Evolutionary conservation across 108 stramenopile genomes (phyloP), one percentile per base, ranked within the genome.

Genomic region (Phaeodactylum tricornutum): DNA sequence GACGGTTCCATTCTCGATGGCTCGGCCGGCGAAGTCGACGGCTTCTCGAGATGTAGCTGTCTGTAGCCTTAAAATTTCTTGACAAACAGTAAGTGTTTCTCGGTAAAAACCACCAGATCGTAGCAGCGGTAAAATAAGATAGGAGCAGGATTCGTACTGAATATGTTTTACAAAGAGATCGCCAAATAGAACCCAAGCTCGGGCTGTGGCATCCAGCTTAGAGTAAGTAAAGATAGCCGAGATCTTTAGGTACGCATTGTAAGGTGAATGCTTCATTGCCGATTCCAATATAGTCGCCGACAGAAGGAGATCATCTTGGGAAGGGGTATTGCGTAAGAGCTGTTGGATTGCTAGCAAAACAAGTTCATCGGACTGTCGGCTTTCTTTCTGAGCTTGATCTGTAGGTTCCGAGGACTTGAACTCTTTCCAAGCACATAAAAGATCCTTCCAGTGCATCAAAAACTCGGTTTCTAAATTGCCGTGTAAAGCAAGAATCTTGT

Each of bases 221-320:
- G 49, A 54, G 39, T 76, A 81, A 0, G 81, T 64, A n/a, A 59
- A 48, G 11, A 84, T 69, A 0, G 76, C 74, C 2, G 71, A 49
- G 47, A 87, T 78, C 62, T 83, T 87, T 4, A 83, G 62, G 43
- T 69, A 63, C 7, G 81, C 72, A 59, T 82, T 88, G 71, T 73
- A 74, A 14, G 86, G 81, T 23, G 86, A 88, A 58, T 79, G 53
- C 16, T 64, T 46, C 7, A 84, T 72, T n/a, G 67, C 81, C 31
- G 62, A 38, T 56, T 87, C 81, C 34, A 83, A 44, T 17, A 87
- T 61, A 29, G 60, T 50, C 19, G 77, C 79, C 15, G 71, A 58
- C 11, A 55, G 41, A 21, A 79, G 9, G 19, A 68, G 47, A 0
- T 15, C 25, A 2, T 47, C 55, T 2, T 38, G 43, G 6, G 33